A percentile compares a stretch with the other conserved stretches of the same genome.
These are phyloP conservation scores for Coelastrella sp. DNA, from an alignment of 139 green algal species.

Conservation along the genomic window DNA sequence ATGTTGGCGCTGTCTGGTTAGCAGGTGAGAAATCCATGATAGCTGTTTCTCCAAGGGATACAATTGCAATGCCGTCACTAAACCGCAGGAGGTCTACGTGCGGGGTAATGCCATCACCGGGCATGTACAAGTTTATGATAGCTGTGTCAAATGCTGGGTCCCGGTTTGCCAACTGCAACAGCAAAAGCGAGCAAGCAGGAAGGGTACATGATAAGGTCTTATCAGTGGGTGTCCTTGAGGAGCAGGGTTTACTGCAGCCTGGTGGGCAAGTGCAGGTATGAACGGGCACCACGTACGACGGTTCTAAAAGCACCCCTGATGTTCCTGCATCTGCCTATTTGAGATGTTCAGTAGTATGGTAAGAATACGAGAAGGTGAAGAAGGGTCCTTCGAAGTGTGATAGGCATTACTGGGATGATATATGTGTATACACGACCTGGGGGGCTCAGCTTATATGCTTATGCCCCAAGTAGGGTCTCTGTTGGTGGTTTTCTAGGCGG, in stretches of 20 bases:
- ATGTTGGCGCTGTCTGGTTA: neutral
- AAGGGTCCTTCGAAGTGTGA: no score
- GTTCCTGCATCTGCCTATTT: neutral
- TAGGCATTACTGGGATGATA: no score
- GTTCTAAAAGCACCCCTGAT: neutral
- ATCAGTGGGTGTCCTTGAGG: neutral
- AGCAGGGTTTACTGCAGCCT: neutral
- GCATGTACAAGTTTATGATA: constrained; percentile 64
- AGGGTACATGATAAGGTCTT: neutral
- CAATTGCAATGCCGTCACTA: constrained; percentile 47
- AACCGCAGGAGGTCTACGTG: constrained; percentile 68
- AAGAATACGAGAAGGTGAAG: neutral
- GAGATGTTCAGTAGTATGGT: neutral
- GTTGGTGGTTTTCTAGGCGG: no score
- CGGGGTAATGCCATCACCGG: constrained; percentile 56
- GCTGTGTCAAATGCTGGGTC: constrained; percentile 46
- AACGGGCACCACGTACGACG: neutral
- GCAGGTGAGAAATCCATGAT: constrained; percentile 49
- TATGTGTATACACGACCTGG: no score
- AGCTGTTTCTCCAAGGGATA: constrained; percentile 37
- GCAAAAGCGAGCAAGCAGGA: neutral
- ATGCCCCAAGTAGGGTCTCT: no score
- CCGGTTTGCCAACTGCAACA: neutral
- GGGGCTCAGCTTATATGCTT: no score
- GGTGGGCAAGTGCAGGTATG: neutral